These are phyloP conservation scores for Cryptococcus wingfieldii DNA, from an alignment of 1,284 basidiomycete species.

Conservation along the genomic window DNA sequence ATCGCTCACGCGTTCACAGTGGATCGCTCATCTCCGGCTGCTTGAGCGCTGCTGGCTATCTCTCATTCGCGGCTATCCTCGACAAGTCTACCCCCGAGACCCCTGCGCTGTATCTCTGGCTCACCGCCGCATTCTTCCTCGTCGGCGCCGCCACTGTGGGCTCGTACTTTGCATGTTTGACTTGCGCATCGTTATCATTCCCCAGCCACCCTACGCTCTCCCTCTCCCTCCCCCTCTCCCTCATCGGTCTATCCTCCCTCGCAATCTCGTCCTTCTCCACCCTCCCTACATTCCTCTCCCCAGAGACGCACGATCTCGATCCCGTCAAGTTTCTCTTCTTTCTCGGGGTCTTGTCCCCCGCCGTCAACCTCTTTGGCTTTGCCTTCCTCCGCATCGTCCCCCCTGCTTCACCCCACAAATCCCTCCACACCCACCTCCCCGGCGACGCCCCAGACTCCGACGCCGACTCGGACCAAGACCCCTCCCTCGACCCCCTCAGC, in stretches of 20 bases:
- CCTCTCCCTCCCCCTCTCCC: constrained; percentile 44
- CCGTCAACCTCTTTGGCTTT: constrained; percentile 41
- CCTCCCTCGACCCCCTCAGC: constrained; percentile 4
- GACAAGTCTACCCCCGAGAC: constrained; percentile 18
- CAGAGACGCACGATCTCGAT: constrained; percentile 30
- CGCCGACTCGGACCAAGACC: not conserved
- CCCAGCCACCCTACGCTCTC: constrained; percentile 45
- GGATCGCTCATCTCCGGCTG: constrained; percentile 42
- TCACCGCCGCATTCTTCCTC: constrained; percentile 42
- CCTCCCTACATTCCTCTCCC: constrained; percentile 26
- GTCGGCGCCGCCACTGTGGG: constrained; percentile 48
- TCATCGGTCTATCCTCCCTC: constrained; percentile 46
- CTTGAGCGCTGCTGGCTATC: constrained; percentile 39
- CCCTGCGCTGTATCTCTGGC: constrained; percentile 31
- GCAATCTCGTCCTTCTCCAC: constrained; percentile 44
- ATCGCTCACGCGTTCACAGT: constrained; percentile 11
- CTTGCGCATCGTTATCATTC: constrained; percentile 46
- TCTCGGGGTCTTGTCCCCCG: constrained; percentile 49
- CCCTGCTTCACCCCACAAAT: not conserved
- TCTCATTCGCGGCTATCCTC: constrained; percentile 39
- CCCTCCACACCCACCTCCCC: not conserved
- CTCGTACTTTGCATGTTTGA: constrained; percentile 47
- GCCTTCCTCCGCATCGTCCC: constrained; percentile 44
- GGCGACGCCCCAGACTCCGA: constrained; percentile 8
- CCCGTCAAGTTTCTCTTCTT: constrained; percentile 40